Conservation (phyloP, 495 filamentous ascomycete genomes). For the Hypoxylon fuscum region DNA sequence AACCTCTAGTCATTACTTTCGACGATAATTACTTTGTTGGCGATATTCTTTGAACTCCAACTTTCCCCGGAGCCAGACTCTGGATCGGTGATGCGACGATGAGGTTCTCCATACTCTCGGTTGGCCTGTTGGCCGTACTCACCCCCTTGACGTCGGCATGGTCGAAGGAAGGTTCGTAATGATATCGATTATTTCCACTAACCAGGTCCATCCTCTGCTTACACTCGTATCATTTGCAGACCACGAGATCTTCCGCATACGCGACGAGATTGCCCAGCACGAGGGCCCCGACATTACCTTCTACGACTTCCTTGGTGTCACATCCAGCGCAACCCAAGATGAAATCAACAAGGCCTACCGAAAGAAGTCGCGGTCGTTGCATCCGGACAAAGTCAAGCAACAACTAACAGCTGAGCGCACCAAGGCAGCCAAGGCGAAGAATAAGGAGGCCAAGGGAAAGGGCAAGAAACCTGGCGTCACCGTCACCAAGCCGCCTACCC, state of each 20-base stretch:
- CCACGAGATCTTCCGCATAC: slow-evolving; percentile 95
- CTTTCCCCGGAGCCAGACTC: slow-evolving; percentile 47
- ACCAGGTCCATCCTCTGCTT: slow-evolving; percentile 14
- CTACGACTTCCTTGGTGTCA: slow-evolving; percentile 90
- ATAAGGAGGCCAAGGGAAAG: slow-evolving; percentile 50
- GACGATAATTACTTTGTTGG: neutral
- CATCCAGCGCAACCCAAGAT: slow-evolving; percentile 76
- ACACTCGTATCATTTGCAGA: slow-evolving; percentile 61
- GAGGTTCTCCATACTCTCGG: slow-evolving; percentile 60
- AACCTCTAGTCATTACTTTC: slow-evolving; percentile 10
- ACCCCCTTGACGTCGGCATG: slow-evolving; percentile 74
- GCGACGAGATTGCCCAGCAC: slow-evolving; percentile 78
- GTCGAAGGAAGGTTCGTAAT: slow-evolving; percentile 79
- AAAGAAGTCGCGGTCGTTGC: slow-evolving; percentile 80
- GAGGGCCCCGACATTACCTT: slow-evolving; percentile 89
- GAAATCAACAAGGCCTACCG: slow-evolving; percentile 94
- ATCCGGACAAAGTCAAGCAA: slow-evolving; percentile 95
- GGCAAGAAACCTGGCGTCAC: slow-evolving; percentile 66
- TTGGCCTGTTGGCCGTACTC: slow-evolving; percentile 66
- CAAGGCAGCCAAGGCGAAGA: slow-evolving; percentile 60
- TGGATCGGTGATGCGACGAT: slow-evolving; percentile 56
- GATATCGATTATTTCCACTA: neutral
- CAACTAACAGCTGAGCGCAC: slow-evolving; percentile 77
- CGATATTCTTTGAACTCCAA: neutral
- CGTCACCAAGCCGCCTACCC: slow-evolving; percentile 74